A percentile compares a stretch with the other conserved stretches of the same genome.
Conservation (phyloP, 2,329 filamentous ascomycete species). For the Chrysosporium keratinophilum region DNA sequence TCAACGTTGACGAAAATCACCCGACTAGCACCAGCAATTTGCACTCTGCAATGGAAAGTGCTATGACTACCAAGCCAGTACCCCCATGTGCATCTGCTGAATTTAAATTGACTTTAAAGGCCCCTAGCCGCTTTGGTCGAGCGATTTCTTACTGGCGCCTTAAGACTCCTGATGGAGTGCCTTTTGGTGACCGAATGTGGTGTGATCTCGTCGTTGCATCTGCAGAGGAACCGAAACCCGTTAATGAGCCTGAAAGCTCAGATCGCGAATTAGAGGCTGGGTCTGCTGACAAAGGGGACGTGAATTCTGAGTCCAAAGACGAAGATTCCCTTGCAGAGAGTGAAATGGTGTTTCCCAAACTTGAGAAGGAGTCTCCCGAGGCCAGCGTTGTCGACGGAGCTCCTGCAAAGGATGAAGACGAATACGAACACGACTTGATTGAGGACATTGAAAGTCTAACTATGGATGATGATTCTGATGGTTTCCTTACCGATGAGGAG, state of each 20-base stretch:
- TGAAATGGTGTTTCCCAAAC: slow-evolving; percentile 92
- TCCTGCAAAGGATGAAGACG: slow-evolving; percentile 38
- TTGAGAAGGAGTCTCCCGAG: slow-evolving; percentile 84
- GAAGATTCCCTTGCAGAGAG: slow-evolving; percentile 40
- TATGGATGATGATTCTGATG: slow-evolving; percentile 46
- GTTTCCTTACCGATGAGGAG: slow-evolving; percentile 92
- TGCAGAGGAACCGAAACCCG: slow-evolving; percentile 12
- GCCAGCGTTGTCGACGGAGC: slow-evolving; percentile 52
- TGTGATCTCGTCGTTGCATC: slow-evolving; percentile 59
- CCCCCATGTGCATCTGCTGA: slow-evolving; percentile 62
- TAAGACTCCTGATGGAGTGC: slow-evolving; percentile 65
- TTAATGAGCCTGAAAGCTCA: slow-evolving; percentile 10
- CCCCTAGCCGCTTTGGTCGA: slow-evolving; percentile 64
- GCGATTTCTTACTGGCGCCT: slow-evolving; percentile 95
- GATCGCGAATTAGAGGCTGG: neutral
- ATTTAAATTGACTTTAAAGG: slow-evolving; percentile 78
- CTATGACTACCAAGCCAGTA: slow-evolving; percentile 58
- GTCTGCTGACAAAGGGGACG: slow-evolving; percentile 18
- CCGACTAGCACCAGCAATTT: slow-evolving; percentile 70
- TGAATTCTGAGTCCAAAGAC: slow-evolving; percentile 30
- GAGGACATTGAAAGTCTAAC: slow-evolving; percentile 51
- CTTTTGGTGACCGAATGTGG: slow-evolving; percentile 91
- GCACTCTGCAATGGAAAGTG: slow-evolving; percentile 70
- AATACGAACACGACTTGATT: slow-evolving; percentile 34
- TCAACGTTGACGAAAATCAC: slow-evolving; percentile 69